Evolutionary conservation across 2,329 filamentous ascomycete species (phyloP).

Genomic region (Teratosphaeria pseudoeucalypti): DNA sequence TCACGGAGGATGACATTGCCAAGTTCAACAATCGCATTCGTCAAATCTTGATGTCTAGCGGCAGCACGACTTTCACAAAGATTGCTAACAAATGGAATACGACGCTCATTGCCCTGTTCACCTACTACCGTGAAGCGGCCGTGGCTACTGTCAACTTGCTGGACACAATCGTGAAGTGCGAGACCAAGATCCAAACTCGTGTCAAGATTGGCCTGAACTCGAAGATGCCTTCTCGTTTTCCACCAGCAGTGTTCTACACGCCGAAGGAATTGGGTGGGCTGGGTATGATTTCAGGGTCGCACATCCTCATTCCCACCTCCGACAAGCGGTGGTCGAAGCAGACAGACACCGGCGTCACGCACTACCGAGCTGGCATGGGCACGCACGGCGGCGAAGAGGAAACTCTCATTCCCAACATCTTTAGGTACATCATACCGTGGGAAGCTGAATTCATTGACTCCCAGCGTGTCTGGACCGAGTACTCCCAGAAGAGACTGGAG

Average conservation of each 20-base stretch:
- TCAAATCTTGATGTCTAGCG: constrained; percentile 97
- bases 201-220: constrained; percentile 98
- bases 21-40: constrained; percentile 99
- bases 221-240: constrained; percentile 98
- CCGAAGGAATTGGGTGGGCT: constrained; percentile 94
- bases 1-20: constrained; percentile 93
- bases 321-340: constrained; percentile 99
- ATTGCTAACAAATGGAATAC: constrained; percentile 99
- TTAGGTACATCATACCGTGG: constrained; percentile 98
- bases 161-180: constrained; percentile 97
- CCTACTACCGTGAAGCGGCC: constrained; percentile 94
- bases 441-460: constrained; percentile 98
- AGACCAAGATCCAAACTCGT: constrained; percentile 97
- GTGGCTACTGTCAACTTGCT: constrained; percentile 89
- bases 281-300: constrained; percentile 97
- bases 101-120: constrained; percentile 90
- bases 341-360: constrained; percentile 91
- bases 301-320: constrained; percentile 92
- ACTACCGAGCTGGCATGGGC: constrained; percentile 95
- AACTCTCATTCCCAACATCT: constrained; percentile 96
- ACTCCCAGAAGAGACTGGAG: constrained; percentile 93
- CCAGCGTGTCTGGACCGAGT: constrained; percentile 97
- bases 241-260: constrained; percentile 95
- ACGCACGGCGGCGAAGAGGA: constrained; percentile 78
- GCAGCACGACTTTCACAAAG: constrained; percentile 98